Evolutionary conservation across 371 early-diverging fungal species (phyloP).

Genomic region (Mortierella sp.): DNA sequence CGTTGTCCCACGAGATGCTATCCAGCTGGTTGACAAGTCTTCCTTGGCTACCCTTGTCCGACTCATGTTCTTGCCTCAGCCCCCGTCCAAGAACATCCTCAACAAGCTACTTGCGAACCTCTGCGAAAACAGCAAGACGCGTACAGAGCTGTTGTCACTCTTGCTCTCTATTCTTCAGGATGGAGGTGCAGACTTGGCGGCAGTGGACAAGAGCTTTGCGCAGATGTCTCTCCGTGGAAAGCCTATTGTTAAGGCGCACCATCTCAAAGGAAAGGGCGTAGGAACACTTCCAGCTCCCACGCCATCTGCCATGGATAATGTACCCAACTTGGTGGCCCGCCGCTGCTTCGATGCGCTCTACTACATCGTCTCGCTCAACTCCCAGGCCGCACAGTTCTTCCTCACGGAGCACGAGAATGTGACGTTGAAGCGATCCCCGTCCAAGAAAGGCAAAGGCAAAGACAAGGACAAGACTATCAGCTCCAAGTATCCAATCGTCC

Average conservation of each 20-base stretch:
- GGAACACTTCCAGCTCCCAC: slow-evolving; percentile 40
- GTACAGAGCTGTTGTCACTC: slow-evolving; percentile 87
- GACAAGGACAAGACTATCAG: slow-evolving; percentile 68
- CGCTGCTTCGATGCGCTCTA: slow-evolving; percentile 89
- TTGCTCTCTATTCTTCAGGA: slow-evolving; percentile 92
- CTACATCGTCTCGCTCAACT: slow-evolving; percentile 77
- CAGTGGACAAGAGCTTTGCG: slow-evolving; percentile 84
- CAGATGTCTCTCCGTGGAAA: slow-evolving; percentile 76
- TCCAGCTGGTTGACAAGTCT: slow-evolving; percentile 86
- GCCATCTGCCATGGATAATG: slow-evolving; percentile 62
- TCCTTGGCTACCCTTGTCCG: slow-evolving; percentile 87
- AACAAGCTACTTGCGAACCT: slow-evolving; percentile 86
- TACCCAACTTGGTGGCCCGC: slow-evolving; percentile 88
- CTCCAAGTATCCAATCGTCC: slow-evolving; percentile 88
- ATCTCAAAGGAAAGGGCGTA: slow-evolving; percentile 49
- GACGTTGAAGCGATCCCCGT: slow-evolving; percentile 62
- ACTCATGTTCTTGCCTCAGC: slow-evolving; percentile 88
- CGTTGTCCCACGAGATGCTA: slow-evolving; percentile 69
- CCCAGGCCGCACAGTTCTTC: slow-evolving; percentile 78
- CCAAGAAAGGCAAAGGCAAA: slow-evolving; percentile 78
- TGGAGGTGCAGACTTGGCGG: slow-evolving; percentile 81
- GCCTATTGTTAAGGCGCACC: slow-evolving; percentile 44
- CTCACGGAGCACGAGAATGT: slow-evolving; percentile 80
- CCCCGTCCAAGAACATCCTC: slow-evolving; percentile 75
- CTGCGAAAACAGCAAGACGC: slow-evolving; percentile 90